These are phyloP conservation scores for Citrullus colocynthis DNA, from an alignment of 306 rosid species.

Conservation along the genomic window DNA sequence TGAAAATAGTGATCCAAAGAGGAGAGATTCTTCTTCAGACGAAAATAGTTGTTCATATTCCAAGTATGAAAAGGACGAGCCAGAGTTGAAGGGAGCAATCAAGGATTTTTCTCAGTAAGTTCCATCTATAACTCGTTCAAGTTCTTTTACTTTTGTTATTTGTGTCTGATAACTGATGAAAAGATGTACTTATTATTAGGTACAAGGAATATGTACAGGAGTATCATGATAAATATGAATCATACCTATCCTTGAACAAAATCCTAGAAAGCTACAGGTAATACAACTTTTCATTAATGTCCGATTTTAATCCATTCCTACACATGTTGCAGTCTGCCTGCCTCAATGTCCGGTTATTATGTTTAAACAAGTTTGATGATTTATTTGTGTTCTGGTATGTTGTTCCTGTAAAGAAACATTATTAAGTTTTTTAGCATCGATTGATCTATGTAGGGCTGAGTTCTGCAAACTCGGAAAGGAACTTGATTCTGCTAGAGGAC, in stretches of 20 bases:
- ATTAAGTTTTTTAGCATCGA: background rate
- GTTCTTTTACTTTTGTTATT: background rate
- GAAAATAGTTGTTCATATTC: slow-evolving; percentile 95
- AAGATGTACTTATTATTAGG: slow-evolving; percentile 18
- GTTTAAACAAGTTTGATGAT: background rate
- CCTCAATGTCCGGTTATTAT: background rate
- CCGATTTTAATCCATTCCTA: background rate
- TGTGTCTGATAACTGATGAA: slow-evolving; percentile 13
- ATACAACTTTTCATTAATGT: background rate
- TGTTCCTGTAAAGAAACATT: background rate
- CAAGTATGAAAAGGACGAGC: slow-evolving; percentile 78
- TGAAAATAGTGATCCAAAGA: slow-evolving; percentile 58
- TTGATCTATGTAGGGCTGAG: slow-evolving; percentile 33
- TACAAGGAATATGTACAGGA: slow-evolving; percentile 84
- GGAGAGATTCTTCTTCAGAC: slow-evolving; percentile 93
- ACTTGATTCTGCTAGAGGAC: slow-evolving; percentile 42
- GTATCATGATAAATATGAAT: slow-evolving; percentile 71
- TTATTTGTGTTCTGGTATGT: slow-evolving; percentile 5
- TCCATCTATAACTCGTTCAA: slow-evolving; percentile 4
- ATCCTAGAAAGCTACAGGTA: slow-evolving; percentile 72
- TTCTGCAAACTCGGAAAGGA: slow-evolving; percentile 59
- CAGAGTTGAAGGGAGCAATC: slow-evolving; percentile 83
- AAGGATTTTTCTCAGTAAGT: slow-evolving; percentile 68
- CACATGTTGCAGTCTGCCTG: background rate
- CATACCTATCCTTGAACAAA: slow-evolving; percentile 75